Evolutionary conservation across 2,329 filamentous ascomycete species (phyloP).

Genomic region (Talaromyces sp.): DNA sequence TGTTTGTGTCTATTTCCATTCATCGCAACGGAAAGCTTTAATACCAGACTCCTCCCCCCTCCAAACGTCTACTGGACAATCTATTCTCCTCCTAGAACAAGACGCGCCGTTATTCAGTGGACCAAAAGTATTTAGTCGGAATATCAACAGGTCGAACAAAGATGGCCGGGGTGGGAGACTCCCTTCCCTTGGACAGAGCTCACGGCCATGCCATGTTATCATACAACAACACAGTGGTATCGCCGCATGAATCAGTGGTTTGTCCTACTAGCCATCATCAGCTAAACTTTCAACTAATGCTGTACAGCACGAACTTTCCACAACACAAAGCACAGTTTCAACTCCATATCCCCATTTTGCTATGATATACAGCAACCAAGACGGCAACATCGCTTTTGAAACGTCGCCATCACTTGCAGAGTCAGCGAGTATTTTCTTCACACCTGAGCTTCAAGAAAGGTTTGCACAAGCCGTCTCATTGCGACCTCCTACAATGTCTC

Average conservation of each 20-base stretch:
- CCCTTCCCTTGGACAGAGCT: slow-evolving; percentile 7
- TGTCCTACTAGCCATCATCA: background rate
- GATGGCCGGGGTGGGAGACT: slow-evolving; percentile 4
- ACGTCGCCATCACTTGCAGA: slow-evolving; percentile 28
- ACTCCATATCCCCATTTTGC: slow-evolving; percentile 30
- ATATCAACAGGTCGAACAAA: background rate
- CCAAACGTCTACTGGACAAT: background rate
- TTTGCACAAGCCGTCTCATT: slow-evolving; percentile 20
- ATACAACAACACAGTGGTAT: slow-evolving; percentile 15
- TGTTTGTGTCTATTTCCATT: background rate
- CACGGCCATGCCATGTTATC: slow-evolving; percentile 3
- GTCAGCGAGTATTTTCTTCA: slow-evolving; percentile 28
- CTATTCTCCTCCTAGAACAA: background rate
- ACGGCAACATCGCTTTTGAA: slow-evolving; percentile 26
- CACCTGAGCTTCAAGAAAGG: slow-evolving; percentile 28
- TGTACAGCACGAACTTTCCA: slow-evolving; percentile 15
- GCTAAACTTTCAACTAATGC: background rate
- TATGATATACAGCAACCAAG: slow-evolving; percentile 31
- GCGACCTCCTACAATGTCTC: slow-evolving; percentile 20
- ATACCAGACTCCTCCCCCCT: background rate
- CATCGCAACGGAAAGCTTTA: background rate
- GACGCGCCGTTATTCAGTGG: background rate
- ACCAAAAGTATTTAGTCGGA: background rate
- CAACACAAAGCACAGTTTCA: slow-evolving; percentile 11
- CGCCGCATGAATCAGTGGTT: slow-evolving; percentile 16